Percentiles rank a stretch among this genome's conserved stretches.
phyloP scores from a whole-genome alignment of 805 yeast species.

The Sungouiozyma ichnusensis region DNA sequence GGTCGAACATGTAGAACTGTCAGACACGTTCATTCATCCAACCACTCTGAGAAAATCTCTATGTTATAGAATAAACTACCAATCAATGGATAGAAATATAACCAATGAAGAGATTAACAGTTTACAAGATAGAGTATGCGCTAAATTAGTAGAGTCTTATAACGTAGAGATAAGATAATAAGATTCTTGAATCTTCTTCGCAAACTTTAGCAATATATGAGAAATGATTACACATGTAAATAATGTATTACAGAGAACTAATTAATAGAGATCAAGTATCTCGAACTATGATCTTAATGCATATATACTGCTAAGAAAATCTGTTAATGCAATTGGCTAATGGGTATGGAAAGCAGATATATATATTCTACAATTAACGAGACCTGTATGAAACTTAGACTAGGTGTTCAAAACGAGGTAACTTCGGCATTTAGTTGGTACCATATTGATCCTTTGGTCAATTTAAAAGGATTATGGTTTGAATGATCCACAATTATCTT shows the following conservation, averaged over 20 bases:
- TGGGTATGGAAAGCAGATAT: too few relatives aligned
- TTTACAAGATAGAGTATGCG: slow-evolving; percentile 57
- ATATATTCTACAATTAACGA: too few relatives aligned
- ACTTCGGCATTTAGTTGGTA: slow-evolving; percentile 44
- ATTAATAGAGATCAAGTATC: too few relatives aligned
- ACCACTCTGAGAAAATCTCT: slow-evolving; percentile 66
- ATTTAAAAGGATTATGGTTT: slow-evolving; percentile 51
- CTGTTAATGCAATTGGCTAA: too few relatives aligned
- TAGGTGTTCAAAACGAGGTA: slow-evolving; percentile 2
- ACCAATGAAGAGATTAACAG: slow-evolving; percentile 76
- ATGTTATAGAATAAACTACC: slow-evolving; percentile 86
- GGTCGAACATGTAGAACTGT: slow-evolving; percentile 71
- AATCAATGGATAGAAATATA: slow-evolving; percentile 88
- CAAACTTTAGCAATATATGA: background rate
- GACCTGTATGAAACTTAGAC: too few relatives aligned
- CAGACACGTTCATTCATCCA: slow-evolving; percentile 81
- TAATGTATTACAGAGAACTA: too few relatives aligned
- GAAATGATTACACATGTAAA: background rate
- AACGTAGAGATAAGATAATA: slow-evolving; percentile 45
- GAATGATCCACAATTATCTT: slow-evolving; percentile 39
- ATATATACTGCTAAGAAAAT: too few relatives aligned
- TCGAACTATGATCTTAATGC: too few relatives aligned
- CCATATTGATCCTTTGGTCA: slow-evolving; percentile 58
- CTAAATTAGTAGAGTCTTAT: slow-evolving; percentile 40
- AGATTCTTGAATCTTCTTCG: too few relatives aligned